Evolutionary conservation across 805 yeast genomes (phyloP).

Genomic region (Candida awuae): DNA sequence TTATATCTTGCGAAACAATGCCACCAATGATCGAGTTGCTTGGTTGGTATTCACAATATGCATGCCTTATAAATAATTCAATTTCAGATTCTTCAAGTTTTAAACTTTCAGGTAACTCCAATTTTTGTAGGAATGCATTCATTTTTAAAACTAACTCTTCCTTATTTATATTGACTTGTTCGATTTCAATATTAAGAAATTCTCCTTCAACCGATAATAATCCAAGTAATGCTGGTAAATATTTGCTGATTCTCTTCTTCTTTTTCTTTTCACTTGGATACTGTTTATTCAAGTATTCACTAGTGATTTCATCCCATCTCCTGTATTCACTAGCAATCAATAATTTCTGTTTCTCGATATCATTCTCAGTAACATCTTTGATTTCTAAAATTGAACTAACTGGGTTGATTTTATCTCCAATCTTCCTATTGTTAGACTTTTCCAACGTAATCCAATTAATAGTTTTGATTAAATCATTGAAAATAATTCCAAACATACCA

Average conservation of each 20-base stretch:
- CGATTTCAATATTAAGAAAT: slow-evolving; percentile 13
- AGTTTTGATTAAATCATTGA: slow-evolving; percentile 69
- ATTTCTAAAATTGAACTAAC: slow-evolving; percentile 38
- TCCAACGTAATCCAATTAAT: slow-evolving; percentile 45
- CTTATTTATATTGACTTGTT: slow-evolving; percentile 15
- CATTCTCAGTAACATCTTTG: slow-evolving; percentile 26
- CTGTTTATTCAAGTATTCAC: slow-evolving; percentile 6
- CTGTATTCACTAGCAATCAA: slow-evolving; percentile 32
- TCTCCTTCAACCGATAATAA: slow-evolving; percentile 36
- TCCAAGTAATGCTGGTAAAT: slow-evolving; percentile 53
- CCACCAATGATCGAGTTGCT: slow-evolving; percentile 88
- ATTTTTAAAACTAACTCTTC: slow-evolving; percentile 28
- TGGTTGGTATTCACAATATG: slow-evolving; percentile 65
- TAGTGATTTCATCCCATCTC: slow-evolving; percentile 25
- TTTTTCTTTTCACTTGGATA: slow-evolving; percentile 26
- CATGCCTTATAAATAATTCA: slow-evolving; percentile 38
- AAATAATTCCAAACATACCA: slow-evolving; percentile 78
- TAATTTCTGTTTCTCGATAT: slow-evolving; percentile 30
- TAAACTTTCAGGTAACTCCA: slow-evolving; percentile 41
- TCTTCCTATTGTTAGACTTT: slow-evolving; percentile 39
- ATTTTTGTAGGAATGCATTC: slow-evolving; percentile 25
- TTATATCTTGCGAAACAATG: slow-evolving; percentile 79
- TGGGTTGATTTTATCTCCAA: slow-evolving; percentile 38
- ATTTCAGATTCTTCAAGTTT: slow-evolving; percentile 29
- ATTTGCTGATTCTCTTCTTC: slow-evolving; percentile 44